Base-by-base conservation (phyloP, 345 rosid species). In the Mercurialis annua region DNA sequence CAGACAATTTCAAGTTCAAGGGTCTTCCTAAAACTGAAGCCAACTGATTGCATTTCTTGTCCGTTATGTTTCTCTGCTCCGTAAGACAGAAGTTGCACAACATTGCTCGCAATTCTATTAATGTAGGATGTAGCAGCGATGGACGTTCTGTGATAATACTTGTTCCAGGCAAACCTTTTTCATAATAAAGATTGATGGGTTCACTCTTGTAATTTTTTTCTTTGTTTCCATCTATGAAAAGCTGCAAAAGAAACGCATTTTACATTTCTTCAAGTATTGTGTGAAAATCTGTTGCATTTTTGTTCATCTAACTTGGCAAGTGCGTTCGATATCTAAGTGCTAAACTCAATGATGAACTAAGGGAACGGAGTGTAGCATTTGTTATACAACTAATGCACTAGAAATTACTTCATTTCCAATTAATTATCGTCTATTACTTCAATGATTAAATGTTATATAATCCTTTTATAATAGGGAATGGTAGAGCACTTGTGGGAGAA, bases 1-100 rank as follows among this genome's bases (percentile, higher is more conserved):
- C 74, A 4, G 74, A 75, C 26, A 75, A 75, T 64, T 75, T 75
- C 71, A 75, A 75, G 62, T 75, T 69, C 52, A 75, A 52, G 63
- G 71, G 78, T 53, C 42, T 47, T 46, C 71, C 74, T 17, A 62
- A 81, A 68, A 26, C 82, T 29, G 79, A 82, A 34, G 73, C 36
- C 38, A 72, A 65, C 44, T 78, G 76, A 84, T 65, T 51, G 30
- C 47, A 29, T 43, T 43, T 52, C 56, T 58, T 56, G 33, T 9
- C 27, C 40, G 40, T 17, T 59, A 3, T 51, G 16, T 58, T 55
- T n/a, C 48, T 34, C 34, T 27, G 52, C 47, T 26, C 67, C 10
- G 26, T 47, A 49, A 52, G 46, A 63, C 42, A 18, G n/a, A 56
- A 71, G 68, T 49, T 49, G 48, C 12, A 16, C 26, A 36, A 59